phyloP scores from a whole-genome alignment of 306 rosid species.

The Adenanthera pavonina region DNA sequence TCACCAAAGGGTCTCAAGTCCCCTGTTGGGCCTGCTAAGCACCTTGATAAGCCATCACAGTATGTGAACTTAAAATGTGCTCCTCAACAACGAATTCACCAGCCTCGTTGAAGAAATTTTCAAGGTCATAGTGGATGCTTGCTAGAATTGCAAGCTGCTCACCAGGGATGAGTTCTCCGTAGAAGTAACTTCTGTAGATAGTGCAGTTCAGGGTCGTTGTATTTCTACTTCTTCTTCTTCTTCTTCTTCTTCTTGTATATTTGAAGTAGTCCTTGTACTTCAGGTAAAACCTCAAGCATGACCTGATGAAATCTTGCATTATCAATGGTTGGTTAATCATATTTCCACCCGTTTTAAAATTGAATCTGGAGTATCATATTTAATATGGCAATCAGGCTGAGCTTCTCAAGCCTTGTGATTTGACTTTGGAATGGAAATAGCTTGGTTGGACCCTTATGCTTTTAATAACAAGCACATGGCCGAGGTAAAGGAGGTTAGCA shows the following conservation, averaged over 20 bases:
- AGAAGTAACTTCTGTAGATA: slow-evolving; percentile 41
- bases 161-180: slow-evolving; percentile 13
- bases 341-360: background rate
- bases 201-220: slow-evolving; percentile 22
- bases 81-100: slow-evolving; percentile 55
- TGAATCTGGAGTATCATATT: slow-evolving; percentile 4
- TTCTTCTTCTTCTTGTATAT: slow-evolving; percentile 27
- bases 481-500: background rate
- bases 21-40: slow-evolving; percentile 43
- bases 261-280: slow-evolving; percentile 4
- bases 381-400: slow-evolving; percentile 5
- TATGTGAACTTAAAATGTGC: slow-evolving; percentile 45
- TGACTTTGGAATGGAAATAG: background rate
- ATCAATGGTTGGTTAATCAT: slow-evolving; percentile 13
- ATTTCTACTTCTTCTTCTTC: background rate
- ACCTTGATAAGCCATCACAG: slow-evolving; percentile 55
- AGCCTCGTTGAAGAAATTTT: slow-evolving; percentile 54
- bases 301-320: slow-evolving; percentile 13
- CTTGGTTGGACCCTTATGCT: background rate
- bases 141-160: slow-evolving; percentile 28
- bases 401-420: background rate
- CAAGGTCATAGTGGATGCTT: slow-evolving; percentile 12
- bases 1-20: slow-evolving; percentile 46
- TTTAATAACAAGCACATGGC: background rate
- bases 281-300: slow-evolving; percentile 28